Conservation (phyloP, 2,329 filamentous ascomycete species). For the Ophiostoma sp. region DNA sequence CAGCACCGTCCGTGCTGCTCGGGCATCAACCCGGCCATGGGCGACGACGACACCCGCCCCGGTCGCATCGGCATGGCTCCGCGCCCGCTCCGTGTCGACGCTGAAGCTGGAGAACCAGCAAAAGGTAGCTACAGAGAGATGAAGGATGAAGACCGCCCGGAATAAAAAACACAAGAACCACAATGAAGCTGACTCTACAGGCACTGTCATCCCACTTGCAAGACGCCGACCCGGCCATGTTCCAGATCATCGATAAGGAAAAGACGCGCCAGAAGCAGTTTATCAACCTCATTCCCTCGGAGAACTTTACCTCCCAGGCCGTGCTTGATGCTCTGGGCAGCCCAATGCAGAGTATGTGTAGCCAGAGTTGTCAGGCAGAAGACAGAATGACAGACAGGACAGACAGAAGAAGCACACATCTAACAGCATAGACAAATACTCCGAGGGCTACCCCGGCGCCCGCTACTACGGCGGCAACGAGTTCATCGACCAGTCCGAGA, state of each 20-base stretch:
- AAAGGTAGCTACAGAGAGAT: conserved; percentile 40
- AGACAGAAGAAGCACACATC: neutral
- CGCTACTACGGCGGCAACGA: conserved; percentile 97
- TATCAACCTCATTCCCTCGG: conserved; percentile 92
- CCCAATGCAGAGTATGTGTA: conserved; percentile 79
- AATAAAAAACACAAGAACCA: neutral
- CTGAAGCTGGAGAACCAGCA: conserved; percentile 53
- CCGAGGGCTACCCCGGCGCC: conserved; percentile 93
- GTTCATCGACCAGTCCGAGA: conserved; percentile 87
- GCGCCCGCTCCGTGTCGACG: conserved; percentile 43
- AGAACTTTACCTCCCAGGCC: conserved; percentile 92
- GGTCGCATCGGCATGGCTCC: conserved; percentile 27
- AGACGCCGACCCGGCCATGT: conserved; percentile 80
- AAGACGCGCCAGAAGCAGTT: conserved; percentile 96
- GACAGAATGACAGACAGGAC: neutral
- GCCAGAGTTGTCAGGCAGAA: neutral
- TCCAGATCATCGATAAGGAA: conserved; percentile 90
- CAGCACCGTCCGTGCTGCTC: conserved; percentile 46
- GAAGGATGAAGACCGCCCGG: no score
- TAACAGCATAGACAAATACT: conserved; percentile 74
- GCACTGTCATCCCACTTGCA: conserved; percentile 73
- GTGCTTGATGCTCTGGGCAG: conserved; percentile 87
- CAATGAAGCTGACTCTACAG: conserved; percentile 41
- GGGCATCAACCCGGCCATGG: conserved; percentile 37
- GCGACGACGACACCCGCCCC: conserved; percentile 26